Conservation (phyloP, 2,329 filamentous ascomycete genomes). For the Arthrobotrys iridis region DNA sequence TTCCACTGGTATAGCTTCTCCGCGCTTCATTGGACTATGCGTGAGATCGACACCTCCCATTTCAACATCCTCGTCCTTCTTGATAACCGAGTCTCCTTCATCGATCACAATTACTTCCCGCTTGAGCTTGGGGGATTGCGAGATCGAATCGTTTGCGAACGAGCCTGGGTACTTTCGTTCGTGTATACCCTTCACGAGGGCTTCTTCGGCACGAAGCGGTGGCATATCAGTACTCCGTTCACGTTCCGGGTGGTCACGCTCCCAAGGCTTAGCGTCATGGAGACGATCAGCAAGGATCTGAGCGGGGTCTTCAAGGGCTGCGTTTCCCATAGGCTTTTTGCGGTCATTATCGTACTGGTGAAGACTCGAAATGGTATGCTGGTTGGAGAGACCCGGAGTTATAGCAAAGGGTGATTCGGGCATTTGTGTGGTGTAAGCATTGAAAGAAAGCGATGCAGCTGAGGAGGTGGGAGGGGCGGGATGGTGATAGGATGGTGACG, state of each 20-base stretch:
- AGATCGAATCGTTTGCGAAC: conserved; percentile 16
- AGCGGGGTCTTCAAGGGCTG: conserved; percentile 65
- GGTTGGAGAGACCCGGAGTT: conserved; percentile 58
- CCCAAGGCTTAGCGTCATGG: conserved; percentile 37
- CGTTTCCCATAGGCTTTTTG: conserved; percentile 44
- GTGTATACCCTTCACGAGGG: conserved; percentile 44
- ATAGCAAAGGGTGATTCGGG: conserved; percentile 58
- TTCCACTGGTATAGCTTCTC: conserved; percentile 22
- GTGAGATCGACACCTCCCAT: conserved; percentile 45
- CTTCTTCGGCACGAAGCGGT: conserved; percentile 54
- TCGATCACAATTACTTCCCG: conserved; percentile 47
- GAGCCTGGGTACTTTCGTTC: conserved; percentile 42
- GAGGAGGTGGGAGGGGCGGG: conserved; percentile 54
- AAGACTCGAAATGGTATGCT: conserved; percentile 59
- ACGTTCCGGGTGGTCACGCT: conserved; percentile 31
- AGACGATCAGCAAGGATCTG: conserved; percentile 62
- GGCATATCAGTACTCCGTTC: conserved; percentile 54
- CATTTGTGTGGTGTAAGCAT: conserved; percentile 57
- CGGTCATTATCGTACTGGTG: conserved; percentile 62
- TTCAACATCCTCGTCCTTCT: conserved; percentile 46
- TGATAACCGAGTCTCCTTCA: conserved; percentile 34
- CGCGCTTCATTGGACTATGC: conserved; percentile 32
- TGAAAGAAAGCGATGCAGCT: conserved; percentile 56
- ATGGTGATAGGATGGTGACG: conserved; percentile 56
- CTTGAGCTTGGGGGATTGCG: conserved; percentile 49